Percentiles rank a stretch among this genome's conserved stretches.
Evolutionary conservation across 768 basidiomycete genomes (phyloP).

Genomic region (Asterophora parasitica): DNA sequence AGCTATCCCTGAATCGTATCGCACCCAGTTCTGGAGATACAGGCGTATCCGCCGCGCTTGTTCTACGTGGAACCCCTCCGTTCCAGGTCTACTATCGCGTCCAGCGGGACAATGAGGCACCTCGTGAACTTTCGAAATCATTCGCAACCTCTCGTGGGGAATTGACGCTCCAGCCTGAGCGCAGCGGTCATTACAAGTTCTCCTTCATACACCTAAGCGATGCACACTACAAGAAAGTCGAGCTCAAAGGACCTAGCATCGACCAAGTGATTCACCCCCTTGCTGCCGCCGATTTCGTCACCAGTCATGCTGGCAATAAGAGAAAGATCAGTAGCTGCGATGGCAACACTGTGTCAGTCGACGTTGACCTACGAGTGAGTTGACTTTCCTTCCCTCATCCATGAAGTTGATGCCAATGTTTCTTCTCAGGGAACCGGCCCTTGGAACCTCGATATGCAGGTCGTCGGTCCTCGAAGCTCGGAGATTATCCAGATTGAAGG

Average conservation of each 20-base stretch:
- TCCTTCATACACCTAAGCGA: conserved; percentile 78
- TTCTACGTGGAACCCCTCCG: conserved; percentile 85
- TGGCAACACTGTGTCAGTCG: conserved; percentile 68
- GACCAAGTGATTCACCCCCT: conserved; percentile 88
- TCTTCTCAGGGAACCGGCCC: conserved; percentile 74
- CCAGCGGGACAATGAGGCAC: conserved; percentile 63
- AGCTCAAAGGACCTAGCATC: conserved; percentile 71
- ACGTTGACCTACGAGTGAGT: conserved; percentile 74
- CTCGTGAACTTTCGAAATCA: conserved; percentile 53
- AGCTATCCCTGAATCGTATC: conserved; percentile 1
- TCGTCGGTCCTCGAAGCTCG: conserved; percentile 68
- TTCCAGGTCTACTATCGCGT: conserved; percentile 79
- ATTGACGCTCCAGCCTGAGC: conserved; percentile 79
- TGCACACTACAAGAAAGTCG: conserved; percentile 73
- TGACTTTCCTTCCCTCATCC: not conserved
- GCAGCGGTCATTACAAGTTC: conserved; percentile 87
- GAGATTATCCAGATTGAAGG: conserved; percentile 52
- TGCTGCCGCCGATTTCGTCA: conserved; percentile 72
- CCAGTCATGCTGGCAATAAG: conserved; percentile 38
- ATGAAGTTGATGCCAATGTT: not conserved
- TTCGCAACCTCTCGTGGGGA: conserved; percentile 74
- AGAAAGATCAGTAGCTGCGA: conserved; percentile 72
- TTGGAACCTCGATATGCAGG: conserved; percentile 81
- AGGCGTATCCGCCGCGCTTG: conserved; percentile 81
- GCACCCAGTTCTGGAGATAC: conserved; percentile 76